Base-by-base conservation (phyloP, 345 rosid species). In the Carallia pectinifolia region DNA sequence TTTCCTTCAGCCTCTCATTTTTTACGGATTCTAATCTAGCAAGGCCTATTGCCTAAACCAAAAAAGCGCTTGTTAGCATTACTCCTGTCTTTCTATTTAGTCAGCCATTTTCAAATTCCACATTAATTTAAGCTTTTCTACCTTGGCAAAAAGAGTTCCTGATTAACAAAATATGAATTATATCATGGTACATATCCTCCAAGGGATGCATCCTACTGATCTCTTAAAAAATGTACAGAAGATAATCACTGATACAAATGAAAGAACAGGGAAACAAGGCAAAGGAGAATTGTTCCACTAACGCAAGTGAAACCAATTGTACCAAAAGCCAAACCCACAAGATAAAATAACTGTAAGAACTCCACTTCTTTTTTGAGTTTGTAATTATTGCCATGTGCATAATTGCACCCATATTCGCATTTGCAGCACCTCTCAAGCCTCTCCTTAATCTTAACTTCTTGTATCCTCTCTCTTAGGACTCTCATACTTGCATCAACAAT, bases 401-500 rank as follows among this genome's bases (percentile, higher is more conserved):
- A 75, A 59, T 81, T 83, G 88, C 88, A 82, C 2, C 92, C 92
- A 54, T 74, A 0, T 47, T 77, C 77, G 53, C 76, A 48, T 69
- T 72, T 79, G 70, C 84, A 84, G 52, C 87, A 82, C 70, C 82
- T 84, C 82, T 78, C 85, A 2, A 84, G 72, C 65, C 77, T 76
- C 85, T 88, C 88, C 77, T 82, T 88, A 18, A 69, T 69, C 82
- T 76, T 80, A 52, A 79, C 71, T 47, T 80, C 65, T 40, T 78
- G 79, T 18, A 86, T 82, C 67, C 88, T 84, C 68, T 78, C 83
- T 74, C 67, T 85, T n/a, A 88, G 61, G 29, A 80, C 68, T 3
- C 73, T 77, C 81, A 85, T 47, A 79, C 76, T 78, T 5, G 81
- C 85, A 38, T 84, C 87, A 0, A 81, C 88, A 2, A 65, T 70